phyloP scores from a whole-genome alignment of 305 asterid species.

The Plantago lanceolata region DNA sequence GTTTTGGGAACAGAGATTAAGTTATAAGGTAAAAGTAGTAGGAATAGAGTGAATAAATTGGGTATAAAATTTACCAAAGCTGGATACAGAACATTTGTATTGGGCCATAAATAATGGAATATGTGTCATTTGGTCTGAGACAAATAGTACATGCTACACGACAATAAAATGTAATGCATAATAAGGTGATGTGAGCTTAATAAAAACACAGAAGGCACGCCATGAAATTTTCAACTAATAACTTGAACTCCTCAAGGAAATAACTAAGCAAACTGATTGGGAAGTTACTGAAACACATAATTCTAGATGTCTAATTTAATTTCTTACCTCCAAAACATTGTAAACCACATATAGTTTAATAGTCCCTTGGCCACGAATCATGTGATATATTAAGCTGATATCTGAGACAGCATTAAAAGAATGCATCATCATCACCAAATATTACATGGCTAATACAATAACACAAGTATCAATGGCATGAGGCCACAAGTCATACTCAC shows the following conservation, averaged over 20 bases:
- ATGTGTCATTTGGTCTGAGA: too few relatives aligned
- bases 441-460: neutral
- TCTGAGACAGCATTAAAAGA: slow-evolving; percentile 43
- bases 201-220: neutral
- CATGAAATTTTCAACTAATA: neutral
- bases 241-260: slow-evolving; percentile 16
- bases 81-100: too few relatives aligned
- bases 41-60: too few relatives aligned
- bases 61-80: too few relatives aligned
- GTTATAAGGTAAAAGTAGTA: too few relatives aligned
- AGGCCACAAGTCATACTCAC: slow-evolving; percentile 2
- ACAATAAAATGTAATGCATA: neutral
- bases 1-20: too few relatives aligned
- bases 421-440: slow-evolving; percentile 12
- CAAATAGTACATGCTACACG: neutral
- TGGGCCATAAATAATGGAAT: too few relatives aligned
- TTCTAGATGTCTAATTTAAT: slow-evolving; percentile 5
- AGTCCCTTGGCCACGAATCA: slow-evolving; percentile 99
- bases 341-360: slow-evolving; percentile 94
- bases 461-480: neutral
- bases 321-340: slow-evolving; percentile 92
- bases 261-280: slow-evolving; percentile 7
- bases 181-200: neutral
- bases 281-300: neutral
- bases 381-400: slow-evolving; percentile 97